Evolutionary conservation across 2,329 filamentous ascomycete genomes (phyloP).

Genomic region (Aureobasidium lini): DNA sequence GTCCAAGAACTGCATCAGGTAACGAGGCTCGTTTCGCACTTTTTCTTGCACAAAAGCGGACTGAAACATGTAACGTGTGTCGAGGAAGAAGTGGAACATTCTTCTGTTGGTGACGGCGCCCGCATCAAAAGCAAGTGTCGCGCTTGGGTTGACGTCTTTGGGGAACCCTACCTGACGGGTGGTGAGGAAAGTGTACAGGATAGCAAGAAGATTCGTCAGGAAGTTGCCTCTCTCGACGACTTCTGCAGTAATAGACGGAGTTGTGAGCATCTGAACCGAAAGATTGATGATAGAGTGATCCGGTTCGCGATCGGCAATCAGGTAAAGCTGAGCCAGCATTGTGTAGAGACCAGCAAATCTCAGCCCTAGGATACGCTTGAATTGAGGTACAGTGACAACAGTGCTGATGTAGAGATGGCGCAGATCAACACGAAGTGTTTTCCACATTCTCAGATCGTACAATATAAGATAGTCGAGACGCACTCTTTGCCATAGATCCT

Average conservation of each 20-base stretch:
- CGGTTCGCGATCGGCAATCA: slow-evolving; percentile 91
- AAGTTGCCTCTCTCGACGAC: slow-evolving; percentile 95
- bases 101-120: slow-evolving; percentile 90
- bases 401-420: slow-evolving; percentile 94
- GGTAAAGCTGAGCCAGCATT: slow-evolving; percentile 82
- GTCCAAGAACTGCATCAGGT: slow-evolving; percentile 90
- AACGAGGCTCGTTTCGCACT: slow-evolving; percentile 74
- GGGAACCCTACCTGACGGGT: slow-evolving; percentile 93
- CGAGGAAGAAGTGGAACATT: slow-evolving; percentile 96
- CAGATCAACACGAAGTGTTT: slow-evolving; percentile 83
- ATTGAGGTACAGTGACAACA: slow-evolving; percentile 88
- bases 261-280: slow-evolving; percentile 92
- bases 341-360: slow-evolving; percentile 96
- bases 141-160: slow-evolving; percentile 76
- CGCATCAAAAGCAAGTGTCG: slow-evolving; percentile 84
- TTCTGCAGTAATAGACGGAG: slow-evolving; percentile 91
- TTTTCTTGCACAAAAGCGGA: slow-evolving; percentile 82
- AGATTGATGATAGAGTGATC: slow-evolving; percentile 98
- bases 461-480: slow-evolving; percentile 90
- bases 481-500: slow-evolving; percentile 83
- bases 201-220: slow-evolving; percentile 87
- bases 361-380: slow-evolving; percentile 87
- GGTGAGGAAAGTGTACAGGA: slow-evolving; percentile 94
- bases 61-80: slow-evolving; percentile 83
- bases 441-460: slow-evolving; percentile 94